Percentiles rank a stretch among this genome's conserved stretches.
phyloP scores from a whole-genome alignment of 176 grass and related monocot genomes.

The Pontederia paniculata region DNA sequence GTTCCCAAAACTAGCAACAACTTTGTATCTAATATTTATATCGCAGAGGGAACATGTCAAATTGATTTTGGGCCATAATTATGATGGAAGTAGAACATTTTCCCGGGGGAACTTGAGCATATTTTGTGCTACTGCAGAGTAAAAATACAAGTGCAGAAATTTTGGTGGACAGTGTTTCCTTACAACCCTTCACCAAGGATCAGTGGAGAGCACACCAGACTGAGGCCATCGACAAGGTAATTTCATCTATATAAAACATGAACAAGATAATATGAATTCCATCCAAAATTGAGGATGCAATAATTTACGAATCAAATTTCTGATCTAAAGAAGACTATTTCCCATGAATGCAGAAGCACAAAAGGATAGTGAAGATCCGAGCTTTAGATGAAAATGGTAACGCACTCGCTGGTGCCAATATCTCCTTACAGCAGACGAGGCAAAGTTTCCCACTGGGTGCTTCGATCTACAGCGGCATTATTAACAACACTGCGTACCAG shows the following conservation, averaged over 20 bases:
- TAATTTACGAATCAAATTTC: no score
- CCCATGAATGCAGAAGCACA: constrained; percentile 16
- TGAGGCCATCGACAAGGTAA: constrained; percentile 35
- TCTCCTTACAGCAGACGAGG: constrained; percentile 34
- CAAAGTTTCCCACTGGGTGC: constrained; percentile 56
- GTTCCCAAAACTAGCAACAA: no score
- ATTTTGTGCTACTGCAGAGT: constrained; percentile 41
- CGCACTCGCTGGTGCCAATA: constrained; percentile 31
- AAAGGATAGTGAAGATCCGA: constrained; percentile 24
- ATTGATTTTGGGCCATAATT: no score
- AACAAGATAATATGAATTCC: no score
- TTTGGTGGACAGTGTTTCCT: constrained; percentile 73
- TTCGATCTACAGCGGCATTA: constrained; percentile 49
- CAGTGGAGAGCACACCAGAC: constrained; percentile 64
- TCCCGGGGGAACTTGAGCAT: no score
- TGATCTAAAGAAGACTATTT: no score
- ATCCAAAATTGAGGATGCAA: no score
- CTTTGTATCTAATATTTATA: no score
- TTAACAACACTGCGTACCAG: constrained; percentile 47
- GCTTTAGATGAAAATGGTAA: constrained; percentile 35
- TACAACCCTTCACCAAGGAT: constrained; percentile 61
- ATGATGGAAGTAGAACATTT: no score
- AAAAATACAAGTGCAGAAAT: constrained; percentile 40
- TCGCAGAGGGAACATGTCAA: no score
- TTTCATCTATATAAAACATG: not conserved